A percentile compares a stretch with the other conserved stretches of the same genome.
These are phyloP conservation scores for Botrytis fragariae DNA, from an alignment of 2,329 filamentous ascomycete species.

Conservation along the genomic window DNA sequence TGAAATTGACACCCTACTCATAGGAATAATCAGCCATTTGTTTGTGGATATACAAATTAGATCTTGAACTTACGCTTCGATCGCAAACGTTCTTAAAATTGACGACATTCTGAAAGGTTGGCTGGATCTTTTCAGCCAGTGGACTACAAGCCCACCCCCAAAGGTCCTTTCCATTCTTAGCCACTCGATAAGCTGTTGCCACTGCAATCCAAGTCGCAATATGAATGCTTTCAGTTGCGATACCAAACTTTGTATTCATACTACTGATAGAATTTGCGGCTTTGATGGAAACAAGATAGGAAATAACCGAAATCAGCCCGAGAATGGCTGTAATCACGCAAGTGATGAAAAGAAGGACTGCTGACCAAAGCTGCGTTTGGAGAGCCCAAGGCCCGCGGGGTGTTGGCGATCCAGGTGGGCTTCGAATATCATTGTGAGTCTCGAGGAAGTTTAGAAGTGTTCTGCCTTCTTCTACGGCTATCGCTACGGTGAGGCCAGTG, in stretches of 20 bases:
- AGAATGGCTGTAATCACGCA: constrained; percentile 23
- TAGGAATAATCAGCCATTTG: background rate
- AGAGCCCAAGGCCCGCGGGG: constrained; percentile 9
- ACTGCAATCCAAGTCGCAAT: constrained; percentile 26
- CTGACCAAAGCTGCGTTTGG: constrained; percentile 21
- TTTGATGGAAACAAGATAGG: constrained; percentile 24
- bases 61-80: constrained; percentile 22
- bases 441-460: background rate
- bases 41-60: background rate
- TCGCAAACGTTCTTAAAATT: constrained; percentile 27
- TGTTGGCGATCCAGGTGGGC: background rate
- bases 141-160: constrained; percentile 30
- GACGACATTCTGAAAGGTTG: constrained; percentile 26
- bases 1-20: background rate
- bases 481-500: background rate
- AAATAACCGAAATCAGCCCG: constrained; percentile 23
- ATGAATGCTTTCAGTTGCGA: constrained; percentile 22
- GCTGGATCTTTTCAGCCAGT: constrained; percentile 26
- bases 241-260: constrained; percentile 20
- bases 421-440: constrained; percentile 2
- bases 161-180: constrained; percentile 28
- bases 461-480: background rate
- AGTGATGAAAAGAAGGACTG: constrained; percentile 24
- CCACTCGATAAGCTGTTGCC: constrained; percentile 25
- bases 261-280: constrained; percentile 23